Percentiles rank a stretch among this genome's conserved stretches.
Evolutionary conservation across 2,329 filamentous ascomycete species (phyloP).

Genomic region (Colletotrichum lupini): DNA sequence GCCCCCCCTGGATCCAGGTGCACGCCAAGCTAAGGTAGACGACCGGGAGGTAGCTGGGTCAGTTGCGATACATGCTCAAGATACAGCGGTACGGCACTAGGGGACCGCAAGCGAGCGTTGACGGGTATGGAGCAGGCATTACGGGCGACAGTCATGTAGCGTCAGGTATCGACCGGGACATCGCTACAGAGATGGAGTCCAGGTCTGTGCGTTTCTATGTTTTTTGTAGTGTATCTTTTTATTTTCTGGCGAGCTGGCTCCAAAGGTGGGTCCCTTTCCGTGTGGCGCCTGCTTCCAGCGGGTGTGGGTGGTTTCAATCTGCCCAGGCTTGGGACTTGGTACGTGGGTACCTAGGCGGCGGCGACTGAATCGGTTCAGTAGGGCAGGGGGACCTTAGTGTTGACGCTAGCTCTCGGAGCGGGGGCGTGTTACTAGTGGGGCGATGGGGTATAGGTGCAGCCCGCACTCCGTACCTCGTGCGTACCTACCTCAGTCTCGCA

Average conservation of each 20-base stretch:
- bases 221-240: background rate
- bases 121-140: background rate
- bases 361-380: conserved; percentile 27
- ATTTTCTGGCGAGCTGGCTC: conserved; percentile 14
- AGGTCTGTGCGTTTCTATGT: conserved; percentile 23
- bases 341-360: conserved; percentile 1
- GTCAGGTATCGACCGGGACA: conserved; percentile 6
- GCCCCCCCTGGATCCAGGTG: conserved; percentile 19
- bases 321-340: conserved; percentile 2
- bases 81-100: background rate
- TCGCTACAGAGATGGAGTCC: conserved; percentile 1
- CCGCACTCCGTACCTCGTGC: background rate
- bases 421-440: conserved; percentile 3
- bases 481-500: background rate
- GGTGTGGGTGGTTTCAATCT: conserved; percentile 27
- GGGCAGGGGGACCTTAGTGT: conserved; percentile 7
- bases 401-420: conserved; percentile 11
- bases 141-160: conserved; percentile 1
- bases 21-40: conserved; percentile 14
- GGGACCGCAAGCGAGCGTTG: background rate
- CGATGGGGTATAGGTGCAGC: background rate
- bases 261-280: conserved; percentile 14
- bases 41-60: conserved; percentile 19
- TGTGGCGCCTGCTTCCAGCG: conserved; percentile 30
- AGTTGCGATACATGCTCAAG: conserved; percentile 4